Percentiles rank a stretch among this genome's conserved stretches.
Evolutionary conservation across 495 filamentous ascomycete species (phyloP).

Genomic region (Bacidia rubella): DNA sequence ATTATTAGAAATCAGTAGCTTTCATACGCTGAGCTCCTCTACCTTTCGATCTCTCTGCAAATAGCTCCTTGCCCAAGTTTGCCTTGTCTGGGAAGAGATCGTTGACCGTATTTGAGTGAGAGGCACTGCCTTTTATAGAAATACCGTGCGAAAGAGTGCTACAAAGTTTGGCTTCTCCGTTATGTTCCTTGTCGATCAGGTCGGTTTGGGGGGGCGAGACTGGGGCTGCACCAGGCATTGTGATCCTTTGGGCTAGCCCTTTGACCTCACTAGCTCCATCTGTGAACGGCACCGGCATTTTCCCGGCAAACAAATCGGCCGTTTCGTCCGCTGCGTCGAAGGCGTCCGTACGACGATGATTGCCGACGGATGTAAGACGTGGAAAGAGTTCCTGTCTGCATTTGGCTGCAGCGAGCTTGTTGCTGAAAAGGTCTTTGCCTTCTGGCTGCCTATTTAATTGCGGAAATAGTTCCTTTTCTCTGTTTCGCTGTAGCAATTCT

Average conservation of each 20-base stretch:
- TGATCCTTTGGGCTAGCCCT: conserved; percentile 29
- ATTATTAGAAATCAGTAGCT: conserved; percentile 15
- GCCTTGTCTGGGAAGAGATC: conserved; percentile 62
- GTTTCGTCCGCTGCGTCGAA: conserved; percentile 52
- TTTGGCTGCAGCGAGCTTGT: conserved; percentile 32
- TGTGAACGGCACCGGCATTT: conserved; percentile 38
- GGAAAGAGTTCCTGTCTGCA: conserved; percentile 60
- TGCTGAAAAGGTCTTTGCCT: conserved; percentile 32
- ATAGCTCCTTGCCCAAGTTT: conserved; percentile 62
- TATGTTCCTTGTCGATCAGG: too few relatives aligned
- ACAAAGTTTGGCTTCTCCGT: conserved; percentile 45
- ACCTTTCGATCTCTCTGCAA: conserved; percentile 39
- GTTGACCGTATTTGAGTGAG: conserved; percentile 28
- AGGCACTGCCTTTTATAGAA: conserved; percentile 49
- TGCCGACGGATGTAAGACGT: conserved; percentile 34
- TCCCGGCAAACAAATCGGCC: conserved; percentile 39
- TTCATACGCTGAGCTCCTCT: conserved; percentile 34
- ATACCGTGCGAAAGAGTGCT: conserved; percentile 44
- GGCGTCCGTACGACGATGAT: conserved; percentile 52
- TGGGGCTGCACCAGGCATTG: conserved; percentile 11
- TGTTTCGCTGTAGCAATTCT: conserved; percentile 23
- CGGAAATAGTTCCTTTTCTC: conserved; percentile 36
- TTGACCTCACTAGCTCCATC: conserved; percentile 30
- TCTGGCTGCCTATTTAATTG: background rate
- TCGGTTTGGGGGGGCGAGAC: background rate